Conservation (phyloP, 768 basidiomycete genomes). For the Boletellus sp. region DNA sequence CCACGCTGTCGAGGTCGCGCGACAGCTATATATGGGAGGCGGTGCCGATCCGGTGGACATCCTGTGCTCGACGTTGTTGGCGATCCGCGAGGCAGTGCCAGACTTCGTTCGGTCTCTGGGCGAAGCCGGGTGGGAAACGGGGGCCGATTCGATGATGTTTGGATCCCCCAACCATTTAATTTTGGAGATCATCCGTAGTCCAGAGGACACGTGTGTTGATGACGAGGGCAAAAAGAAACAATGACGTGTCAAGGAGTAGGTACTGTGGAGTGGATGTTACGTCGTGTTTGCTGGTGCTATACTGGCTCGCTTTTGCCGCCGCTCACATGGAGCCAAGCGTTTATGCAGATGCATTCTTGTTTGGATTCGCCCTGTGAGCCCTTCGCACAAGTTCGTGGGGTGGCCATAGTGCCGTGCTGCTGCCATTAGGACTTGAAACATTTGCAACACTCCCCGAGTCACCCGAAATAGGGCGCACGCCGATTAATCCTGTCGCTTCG, state of each 20-base stretch:
- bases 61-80: conserved; percentile 11
- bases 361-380: too few species aligned
- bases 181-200: conserved; percentile 8
- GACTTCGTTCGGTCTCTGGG: conserved; percentile 17
- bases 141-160: conserved; percentile 30
- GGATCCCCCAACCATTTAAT: conserved; percentile 25
- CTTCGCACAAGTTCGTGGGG: too few species aligned
- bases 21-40: conserved; percentile 1
- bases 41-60: conserved; percentile 3
- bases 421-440: not conserved
- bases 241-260: conserved; percentile 6
- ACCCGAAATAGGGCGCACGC: not conserved
- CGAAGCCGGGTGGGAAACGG: conserved; percentile 38
- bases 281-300: not conserved
- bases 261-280: not conserved
- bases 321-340: too few species aligned
- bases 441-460: not conserved
- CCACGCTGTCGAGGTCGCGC: conserved; percentile 21
- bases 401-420: too few species aligned
- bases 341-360: too few species aligned
- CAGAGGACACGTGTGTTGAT: not conserved
- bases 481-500: too few species aligned
- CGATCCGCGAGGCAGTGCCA: conserved; percentile 11
- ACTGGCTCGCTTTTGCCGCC: not conserved
- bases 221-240: conserved; percentile 16